Conservation (phyloP, 2,329 filamentous ascomycete species). For the Paecilomyces niveus region DNA sequence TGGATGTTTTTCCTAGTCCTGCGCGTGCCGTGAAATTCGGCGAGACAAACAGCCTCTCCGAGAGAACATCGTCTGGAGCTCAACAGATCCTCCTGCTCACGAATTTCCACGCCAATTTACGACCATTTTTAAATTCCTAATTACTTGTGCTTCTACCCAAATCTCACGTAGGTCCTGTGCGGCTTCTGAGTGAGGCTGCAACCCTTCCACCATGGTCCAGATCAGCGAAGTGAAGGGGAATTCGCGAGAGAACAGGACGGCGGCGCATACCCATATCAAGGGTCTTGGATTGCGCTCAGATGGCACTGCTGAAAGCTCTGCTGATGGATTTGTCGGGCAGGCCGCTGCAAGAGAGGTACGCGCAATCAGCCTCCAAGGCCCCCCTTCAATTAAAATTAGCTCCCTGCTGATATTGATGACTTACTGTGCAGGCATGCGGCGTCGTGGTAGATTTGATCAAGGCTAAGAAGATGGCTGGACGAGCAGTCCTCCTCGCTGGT, state of each 20-base stretch:
- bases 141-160: constrained; percentile 2
- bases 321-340: constrained; percentile 85
- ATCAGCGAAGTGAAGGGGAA: constrained; percentile 94
- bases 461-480: constrained; percentile 94
- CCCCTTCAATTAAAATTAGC: not conserved
- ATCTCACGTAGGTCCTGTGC: constrained; percentile 4
- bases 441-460: constrained; percentile 94
- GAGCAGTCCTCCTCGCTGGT: constrained; percentile 86
- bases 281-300: constrained; percentile 80
- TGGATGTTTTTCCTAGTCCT: constrained; percentile 21
- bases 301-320: constrained; percentile 74
- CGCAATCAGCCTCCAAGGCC: not conserved
- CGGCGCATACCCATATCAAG: constrained; percentile 96
- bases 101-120: not conserved
- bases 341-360: constrained; percentile 76
- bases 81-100: not conserved
- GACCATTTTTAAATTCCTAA: not conserved
- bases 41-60: constrained; percentile 9
- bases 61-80: not conserved
- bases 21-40: constrained; percentile 25
- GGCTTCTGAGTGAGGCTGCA: constrained; percentile 19
- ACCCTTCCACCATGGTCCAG: constrained; percentile 59
- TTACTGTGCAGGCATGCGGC: constrained; percentile 67
- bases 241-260: constrained; percentile 90
- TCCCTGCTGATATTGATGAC: constrained; percentile 8